Base-by-base conservation (phyloP, 2,329 filamentous ascomycete species). In the Geosmithia putterillii region DNA sequence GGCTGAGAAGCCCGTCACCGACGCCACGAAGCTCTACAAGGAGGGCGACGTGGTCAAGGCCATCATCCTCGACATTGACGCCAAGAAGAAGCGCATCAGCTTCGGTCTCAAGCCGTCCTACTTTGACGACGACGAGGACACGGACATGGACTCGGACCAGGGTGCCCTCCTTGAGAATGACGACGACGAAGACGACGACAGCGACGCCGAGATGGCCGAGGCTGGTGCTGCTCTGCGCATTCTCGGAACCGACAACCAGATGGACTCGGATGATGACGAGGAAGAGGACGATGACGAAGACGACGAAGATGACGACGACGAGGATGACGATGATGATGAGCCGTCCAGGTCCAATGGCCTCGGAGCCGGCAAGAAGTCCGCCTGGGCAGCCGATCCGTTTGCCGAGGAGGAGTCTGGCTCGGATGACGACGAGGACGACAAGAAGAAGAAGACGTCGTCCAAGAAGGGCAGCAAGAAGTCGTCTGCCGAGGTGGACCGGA, bases 31-130 rank as follows among this genome's bases (percentile, higher is more conserved):
- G 55, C 71, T 98, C 36, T 96, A 95, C 61, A 83, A 80, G 47
- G 86, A 88, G 55, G 92, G 89, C 12, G 92, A 98, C 62, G 67
- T 71, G n/a, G 92, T 98, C 49, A 96, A 96, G 67, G 90, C 90
- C 14, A 84, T 86, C 58, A 73, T 98, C 15, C 62, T 96, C 42
- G 84, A 82, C 53, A 69, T 98, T 41, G 82, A 96, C 51, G 54
- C 66, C 4, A 71, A 81, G 51, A 83, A 84, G 60, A 81, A 81
- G 58, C 81, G 83, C 53, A 82, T 98, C 52, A 94, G 77, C 52
- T 87, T 98, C 54, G 87, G 89, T 2, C 68, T 98, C 47, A 98
- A 96, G 65, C 87, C 92, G 34, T 94, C 87, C 9, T 87, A 95
- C 56, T 90, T 98, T 54, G 77, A 81, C 43, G 76, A 81, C 40